phyloP scores from a whole-genome alignment of 768 basidiomycete genomes.

The Galerina sulciceps region DNA sequence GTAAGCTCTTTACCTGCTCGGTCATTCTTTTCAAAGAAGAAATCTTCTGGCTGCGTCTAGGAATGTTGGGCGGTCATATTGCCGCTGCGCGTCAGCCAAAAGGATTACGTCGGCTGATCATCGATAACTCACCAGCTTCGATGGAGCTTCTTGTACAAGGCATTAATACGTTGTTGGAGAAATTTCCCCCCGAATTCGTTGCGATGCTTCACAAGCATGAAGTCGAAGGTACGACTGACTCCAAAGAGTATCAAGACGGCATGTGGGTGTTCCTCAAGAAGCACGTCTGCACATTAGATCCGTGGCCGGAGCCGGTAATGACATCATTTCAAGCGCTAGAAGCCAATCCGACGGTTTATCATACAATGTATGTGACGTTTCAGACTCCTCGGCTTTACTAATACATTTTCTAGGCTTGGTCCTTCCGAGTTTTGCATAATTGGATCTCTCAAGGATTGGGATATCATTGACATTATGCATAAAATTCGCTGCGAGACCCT shows the following conservation, averaged over 20 bases:
- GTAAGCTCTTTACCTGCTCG: constrained; percentile 15
- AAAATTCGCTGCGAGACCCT: constrained; percentile 25
- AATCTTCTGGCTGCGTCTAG: constrained; percentile 4
- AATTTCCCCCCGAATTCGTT: constrained; percentile 29
- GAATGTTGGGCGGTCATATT: constrained; percentile 22
- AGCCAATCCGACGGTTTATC: constrained; percentile 35
- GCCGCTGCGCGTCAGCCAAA: constrained; percentile 19
- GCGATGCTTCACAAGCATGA: constrained; percentile 36
- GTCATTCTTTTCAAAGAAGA: background rate
- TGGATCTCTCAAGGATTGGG: constrained; percentile 24
- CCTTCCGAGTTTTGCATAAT: constrained; percentile 35
- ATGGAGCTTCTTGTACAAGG: constrained; percentile 30
- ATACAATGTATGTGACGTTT: constrained; percentile 32
- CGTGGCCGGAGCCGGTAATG: constrained; percentile 36
- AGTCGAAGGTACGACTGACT: constrained; percentile 14
- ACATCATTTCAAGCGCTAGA: constrained; percentile 26
- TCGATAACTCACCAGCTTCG: constrained; percentile 36
- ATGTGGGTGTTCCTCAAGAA: constrained; percentile 32
- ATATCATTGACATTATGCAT: constrained; percentile 22
- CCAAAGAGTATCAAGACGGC: constrained; percentile 35
- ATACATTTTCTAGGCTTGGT: constrained; percentile 32
- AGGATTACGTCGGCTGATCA: constrained; percentile 31
- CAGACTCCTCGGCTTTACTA: background rate
- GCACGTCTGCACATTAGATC: constrained; percentile 36
- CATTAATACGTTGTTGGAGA: constrained; percentile 24